A percentile compares a stretch with the other conserved stretches of the same genome.
Evolutionary conservation across 768 basidiomycete genomes (phyloP).

Genomic region (Podaxis sp.): DNA sequence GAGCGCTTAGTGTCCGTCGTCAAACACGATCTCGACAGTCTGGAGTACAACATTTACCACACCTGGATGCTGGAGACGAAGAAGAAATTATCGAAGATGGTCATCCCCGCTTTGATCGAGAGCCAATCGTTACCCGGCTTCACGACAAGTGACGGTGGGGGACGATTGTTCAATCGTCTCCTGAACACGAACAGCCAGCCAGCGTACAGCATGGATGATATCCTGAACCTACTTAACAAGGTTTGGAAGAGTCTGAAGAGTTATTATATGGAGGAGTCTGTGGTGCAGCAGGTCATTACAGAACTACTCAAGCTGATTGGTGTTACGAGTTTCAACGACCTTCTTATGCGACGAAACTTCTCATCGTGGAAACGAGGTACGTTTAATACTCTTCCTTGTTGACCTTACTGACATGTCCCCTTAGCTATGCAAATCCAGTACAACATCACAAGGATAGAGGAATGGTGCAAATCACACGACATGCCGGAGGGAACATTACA

Average conservation of each 20-base stretch:
- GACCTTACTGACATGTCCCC: slow-evolving; percentile 6
- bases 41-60: slow-evolving; percentile 99
- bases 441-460: slow-evolving; percentile 95
- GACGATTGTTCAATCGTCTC: slow-evolving; percentile 90
- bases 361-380: slow-evolving; percentile 99
- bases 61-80: slow-evolving; percentile 99
- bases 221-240: slow-evolving; percentile 94
- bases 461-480: slow-evolving; percentile 99
- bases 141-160: slow-evolving; percentile 91
- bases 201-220: slow-evolving; percentile 98
- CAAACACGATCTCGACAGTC: slow-evolving; percentile 95
- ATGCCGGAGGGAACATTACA: slow-evolving; percentile 99
- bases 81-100: slow-evolving; percentile 95
- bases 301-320: slow-evolving; percentile 95
- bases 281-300: slow-evolving; percentile 92
- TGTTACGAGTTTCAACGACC: slow-evolving; percentile 96
- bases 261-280: slow-evolving; percentile 97
- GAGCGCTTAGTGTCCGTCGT: slow-evolving; percentile 97
- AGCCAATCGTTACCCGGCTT: slow-evolving; percentile 98
- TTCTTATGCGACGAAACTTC: slow-evolving; percentile 98
- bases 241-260: slow-evolving; percentile 98
- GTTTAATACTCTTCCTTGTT: slow-evolving; percentile 21
- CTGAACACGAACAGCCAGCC: slow-evolving; percentile 84
- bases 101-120: slow-evolving; percentile 97
- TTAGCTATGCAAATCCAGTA: slow-evolving; percentile 99